These are phyloP conservation scores for Vigna hirtella DNA, from an alignment of 306 rosid species.

Conservation along the genomic window DNA sequence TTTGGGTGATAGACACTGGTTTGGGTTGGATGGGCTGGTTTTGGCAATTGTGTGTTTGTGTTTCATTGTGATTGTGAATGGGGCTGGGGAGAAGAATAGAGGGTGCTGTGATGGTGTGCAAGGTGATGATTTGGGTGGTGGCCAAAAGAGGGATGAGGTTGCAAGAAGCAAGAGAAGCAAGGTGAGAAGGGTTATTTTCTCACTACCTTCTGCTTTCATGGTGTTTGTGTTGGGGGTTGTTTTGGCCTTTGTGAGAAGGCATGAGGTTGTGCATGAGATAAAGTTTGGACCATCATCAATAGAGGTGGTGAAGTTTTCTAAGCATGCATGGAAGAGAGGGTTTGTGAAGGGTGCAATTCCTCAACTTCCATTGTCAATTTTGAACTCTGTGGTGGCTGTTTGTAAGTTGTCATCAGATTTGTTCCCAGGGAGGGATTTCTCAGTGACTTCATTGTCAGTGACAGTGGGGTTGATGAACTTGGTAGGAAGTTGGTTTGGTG, in stretches of 20 bases:
- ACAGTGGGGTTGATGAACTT: slow-evolving; percentile 49
- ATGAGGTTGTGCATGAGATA: slow-evolving; percentile 36
- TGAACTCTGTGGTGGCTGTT: slow-evolving; percentile 47
- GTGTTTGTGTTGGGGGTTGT: slow-evolving; percentile 44
- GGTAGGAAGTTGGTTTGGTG: slow-evolving; percentile 47
- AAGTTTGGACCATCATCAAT: slow-evolving; percentile 44
- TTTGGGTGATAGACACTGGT: slow-evolving; percentile 39
- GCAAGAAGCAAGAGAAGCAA: slow-evolving; percentile 15
- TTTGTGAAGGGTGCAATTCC: slow-evolving; percentile 46
- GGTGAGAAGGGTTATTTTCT: slow-evolving; percentile 39
- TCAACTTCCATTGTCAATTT: slow-evolving; percentile 41
- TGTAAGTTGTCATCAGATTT: slow-evolving; percentile 44
- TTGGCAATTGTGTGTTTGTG: slow-evolving; percentile 42
- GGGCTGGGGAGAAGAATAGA: slow-evolving; percentile 41
- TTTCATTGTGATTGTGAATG: slow-evolving; percentile 44
- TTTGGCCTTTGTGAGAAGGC: slow-evolving; percentile 41
- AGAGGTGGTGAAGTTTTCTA: slow-evolving; percentile 38
- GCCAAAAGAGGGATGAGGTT: neutral
- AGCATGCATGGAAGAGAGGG: slow-evolving; percentile 42
- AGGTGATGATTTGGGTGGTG: neutral
- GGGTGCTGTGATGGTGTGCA: slow-evolving; percentile 30
- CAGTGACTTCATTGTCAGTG: slow-evolving; percentile 44
- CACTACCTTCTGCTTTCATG: slow-evolving; percentile 48
- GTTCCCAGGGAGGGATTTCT: slow-evolving; percentile 44
- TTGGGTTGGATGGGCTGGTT: slow-evolving; percentile 48